phyloP scores from a whole-genome alignment of 495 filamentous ascomycete species.

The Aspergillus baeticus region DNA sequence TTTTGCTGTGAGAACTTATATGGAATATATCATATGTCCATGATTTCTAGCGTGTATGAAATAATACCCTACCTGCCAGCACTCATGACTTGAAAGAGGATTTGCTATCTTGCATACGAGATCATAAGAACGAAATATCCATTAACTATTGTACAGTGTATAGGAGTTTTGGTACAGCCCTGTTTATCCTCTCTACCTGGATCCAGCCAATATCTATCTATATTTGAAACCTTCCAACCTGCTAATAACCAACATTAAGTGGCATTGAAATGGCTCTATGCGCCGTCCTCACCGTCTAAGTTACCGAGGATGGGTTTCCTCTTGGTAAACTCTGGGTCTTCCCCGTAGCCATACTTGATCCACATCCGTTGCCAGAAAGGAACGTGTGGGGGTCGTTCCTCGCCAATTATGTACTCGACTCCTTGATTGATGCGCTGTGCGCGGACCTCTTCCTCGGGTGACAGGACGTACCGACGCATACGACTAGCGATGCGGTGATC shows the following conservation, averaged over 20 bases:
- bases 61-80: not conserved
- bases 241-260: not conserved
- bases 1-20: too few species aligned
- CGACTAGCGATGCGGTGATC: slow-evolving; percentile 74
- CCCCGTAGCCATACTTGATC: slow-evolving; percentile 47
- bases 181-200: not conserved
- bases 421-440: slow-evolving; percentile 59
- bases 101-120: not conserved
- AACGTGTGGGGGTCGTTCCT: slow-evolving; percentile 37
- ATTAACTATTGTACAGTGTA: slow-evolving; percentile 14
- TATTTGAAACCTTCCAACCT: not conserved
- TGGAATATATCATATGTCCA: too few species aligned
- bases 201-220: slow-evolving; percentile 10
- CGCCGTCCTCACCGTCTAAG: slow-evolving; percentile 35
- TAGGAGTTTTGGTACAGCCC: slow-evolving; percentile 10
- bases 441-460: slow-evolving; percentile 64
- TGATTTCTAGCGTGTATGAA: too few species aligned
- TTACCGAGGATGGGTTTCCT: slow-evolving; percentile 43
- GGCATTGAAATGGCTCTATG: slow-evolving; percentile 11
- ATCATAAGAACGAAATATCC: not conserved
- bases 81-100: too few species aligned
- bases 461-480: slow-evolving; percentile 73
- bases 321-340: slow-evolving; percentile 42
- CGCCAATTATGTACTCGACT: slow-evolving; percentile 65
- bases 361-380: slow-evolving; percentile 44